These are phyloP conservation scores for Leishmania gerbilli DNA, from an alignment of 208 protist species.

Conservation along the genomic window DNA sequence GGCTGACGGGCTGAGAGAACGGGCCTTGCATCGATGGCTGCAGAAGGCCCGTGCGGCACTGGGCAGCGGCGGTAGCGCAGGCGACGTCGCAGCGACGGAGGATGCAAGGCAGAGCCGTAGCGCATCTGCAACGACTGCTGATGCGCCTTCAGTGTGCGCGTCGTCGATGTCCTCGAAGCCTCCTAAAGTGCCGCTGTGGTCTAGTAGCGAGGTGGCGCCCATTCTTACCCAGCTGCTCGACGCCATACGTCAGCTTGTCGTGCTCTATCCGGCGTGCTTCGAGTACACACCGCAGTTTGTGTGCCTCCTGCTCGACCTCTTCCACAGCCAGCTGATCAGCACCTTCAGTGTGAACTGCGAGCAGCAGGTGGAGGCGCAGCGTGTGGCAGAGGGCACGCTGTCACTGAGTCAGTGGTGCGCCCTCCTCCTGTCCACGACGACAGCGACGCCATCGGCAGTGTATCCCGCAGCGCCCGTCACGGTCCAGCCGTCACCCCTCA, in stretches of 20 bases:
- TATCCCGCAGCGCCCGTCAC: neutral
- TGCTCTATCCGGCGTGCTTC: slow-evolving; percentile 90
- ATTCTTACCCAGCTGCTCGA: slow-evolving; percentile 95
- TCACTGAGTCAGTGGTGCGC: slow-evolving; percentile 66
- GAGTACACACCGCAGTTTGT: slow-evolving; percentile 92
- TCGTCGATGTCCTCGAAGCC: slow-evolving; percentile 1
- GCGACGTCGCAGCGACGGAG: neutral
- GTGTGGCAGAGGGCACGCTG: slow-evolving; percentile 34
- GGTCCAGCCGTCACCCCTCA: neutral
- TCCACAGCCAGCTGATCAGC: slow-evolving; percentile 47
- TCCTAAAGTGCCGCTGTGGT: neutral
- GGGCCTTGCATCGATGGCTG: slow-evolving; percentile 3
- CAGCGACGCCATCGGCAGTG: neutral
- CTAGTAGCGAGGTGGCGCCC: slow-evolving; percentile 51
- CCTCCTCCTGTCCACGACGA: slow-evolving; percentile 38
- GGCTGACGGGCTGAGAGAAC: neutral
- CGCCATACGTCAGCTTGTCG: slow-evolving; percentile 90
- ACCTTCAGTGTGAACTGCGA: slow-evolving; percentile 67
- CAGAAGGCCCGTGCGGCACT: neutral
- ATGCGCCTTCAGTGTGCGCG: neutral
- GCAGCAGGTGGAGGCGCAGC: slow-evolving; percentile 33
- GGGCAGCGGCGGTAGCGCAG: neutral
- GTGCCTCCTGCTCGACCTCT: slow-evolving; percentile 61
- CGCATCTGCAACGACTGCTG: neutral
- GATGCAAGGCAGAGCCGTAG: neutral